Evolutionary conservation across 2,329 filamentous ascomycete species (phyloP).

Genomic region (Dothideomycetes sp.): DNA sequence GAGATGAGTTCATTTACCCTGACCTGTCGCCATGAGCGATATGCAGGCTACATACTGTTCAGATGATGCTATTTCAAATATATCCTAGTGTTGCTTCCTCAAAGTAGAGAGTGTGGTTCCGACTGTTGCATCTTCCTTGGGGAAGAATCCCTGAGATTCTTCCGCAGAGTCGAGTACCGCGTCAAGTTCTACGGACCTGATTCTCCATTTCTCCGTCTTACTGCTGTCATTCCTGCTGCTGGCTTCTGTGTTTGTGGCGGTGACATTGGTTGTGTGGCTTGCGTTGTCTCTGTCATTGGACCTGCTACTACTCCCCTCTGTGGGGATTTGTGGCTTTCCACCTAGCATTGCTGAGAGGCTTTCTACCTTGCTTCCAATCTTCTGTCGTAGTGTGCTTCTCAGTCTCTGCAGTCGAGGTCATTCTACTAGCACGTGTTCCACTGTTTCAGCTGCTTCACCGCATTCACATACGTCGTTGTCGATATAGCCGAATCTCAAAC

Average conservation of each 20-base stretch:
- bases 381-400: too few species aligned
- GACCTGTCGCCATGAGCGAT: neutral
- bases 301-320: too few species aligned
- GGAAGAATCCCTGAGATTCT: neutral
- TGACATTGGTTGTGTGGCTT: neutral
- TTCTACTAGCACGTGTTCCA: too few species aligned
- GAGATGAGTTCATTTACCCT: neutral
- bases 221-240: neutral
- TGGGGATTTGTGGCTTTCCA: too few species aligned
- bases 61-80: neutral
- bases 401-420: too few species aligned
- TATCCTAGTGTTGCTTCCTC: neutral
- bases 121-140: neutral
- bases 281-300: too few species aligned
- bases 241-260: neutral
- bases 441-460: too few species aligned
- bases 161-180: neutral
- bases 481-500: too few species aligned
- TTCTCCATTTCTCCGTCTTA: neutral
- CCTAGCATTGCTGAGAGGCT: too few species aligned
- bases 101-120: neutral
- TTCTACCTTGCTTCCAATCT: too few species aligned
- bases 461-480: too few species aligned
- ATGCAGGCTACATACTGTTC: neutral
- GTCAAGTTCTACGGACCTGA: neutral